Evolutionary conservation across 1,284 basidiomycete genomes (phyloP).

Genomic region (Boletus calvinii): DNA sequence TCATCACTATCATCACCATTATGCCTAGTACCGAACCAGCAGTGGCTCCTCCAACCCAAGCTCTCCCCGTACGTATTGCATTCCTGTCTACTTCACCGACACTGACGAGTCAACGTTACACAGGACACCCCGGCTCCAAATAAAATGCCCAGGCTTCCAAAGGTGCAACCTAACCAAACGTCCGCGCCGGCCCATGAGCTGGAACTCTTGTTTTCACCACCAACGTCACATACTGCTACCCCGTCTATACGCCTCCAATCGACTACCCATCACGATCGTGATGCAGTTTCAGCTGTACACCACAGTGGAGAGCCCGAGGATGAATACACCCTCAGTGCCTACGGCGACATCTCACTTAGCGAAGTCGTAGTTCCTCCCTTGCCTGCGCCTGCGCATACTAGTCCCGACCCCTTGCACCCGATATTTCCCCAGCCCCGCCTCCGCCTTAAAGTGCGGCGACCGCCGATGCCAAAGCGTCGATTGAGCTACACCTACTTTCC

Average conservation of each 20-base stretch:
- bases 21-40: slow-evolving; percentile 16
- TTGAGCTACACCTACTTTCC: slow-evolving; percentile 5
- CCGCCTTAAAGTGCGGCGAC: slow-evolving; percentile 26
- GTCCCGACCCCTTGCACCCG: neutral
- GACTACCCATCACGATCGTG: neutral
- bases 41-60: neutral
- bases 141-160: neutral
- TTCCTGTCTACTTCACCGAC: neutral
- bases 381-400: neutral
- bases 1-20: no score
- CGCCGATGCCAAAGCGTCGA: slow-evolving; percentile 29
- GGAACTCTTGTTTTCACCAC: neutral
- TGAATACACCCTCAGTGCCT: slow-evolving; percentile 30
- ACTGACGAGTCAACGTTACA: neutral
- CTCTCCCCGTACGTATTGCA: slow-evolving; percentile 11
- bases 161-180: neutral
- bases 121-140: slow-evolving; percentile 14
- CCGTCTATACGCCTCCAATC: neutral
- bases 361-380: slow-evolving; percentile 17
- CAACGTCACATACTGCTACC: neutral
- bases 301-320: slow-evolving; percentile 19
- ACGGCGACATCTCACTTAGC: slow-evolving; percentile 26
- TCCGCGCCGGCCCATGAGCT: neutral
- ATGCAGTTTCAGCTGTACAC: neutral
- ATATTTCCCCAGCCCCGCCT: slow-evolving; percentile 17